Evolutionary conservation across 805 yeast species (phyloP), one percentile per base, ranked within the genome.

Genomic region (Metschnikowia continentalis): DNA sequence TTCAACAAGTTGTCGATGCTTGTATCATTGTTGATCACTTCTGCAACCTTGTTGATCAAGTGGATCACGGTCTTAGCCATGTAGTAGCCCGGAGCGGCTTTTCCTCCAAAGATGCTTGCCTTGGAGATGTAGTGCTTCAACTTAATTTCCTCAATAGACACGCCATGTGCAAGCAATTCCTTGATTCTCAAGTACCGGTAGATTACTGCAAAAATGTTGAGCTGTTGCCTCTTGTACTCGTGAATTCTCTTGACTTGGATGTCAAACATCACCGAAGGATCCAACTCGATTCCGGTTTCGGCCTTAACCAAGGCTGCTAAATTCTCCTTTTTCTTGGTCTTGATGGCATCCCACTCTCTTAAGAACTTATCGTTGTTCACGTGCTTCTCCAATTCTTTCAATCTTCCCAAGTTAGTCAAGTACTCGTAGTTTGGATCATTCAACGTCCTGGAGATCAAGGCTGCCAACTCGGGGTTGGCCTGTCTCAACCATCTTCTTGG

Each of bases 1-100:
- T 90, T 89, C 62, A 90, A 79, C 61, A 86, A 74, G 59, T 85
- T 86, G 35, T 79, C 88, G 63, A 89, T 77, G 30, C 85, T 91
- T 1, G 77, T 69, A 65, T 90, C 97, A 53, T 77, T 78, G 70
- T 90, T 90, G 55, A 90, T 82, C 46, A 89, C 92, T 5, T 81
- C 83, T 32, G 88, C 84, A 36, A 90, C 97, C 48, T 87, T 71
- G 67, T 88, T 90, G 64, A 90, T 80, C 68, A 90, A 77, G 69
- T 90, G 89, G 66, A 90, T 91, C 63, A 90, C 88, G 52, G 87
- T 80, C 71, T 90, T 90, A 53, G 97, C 97, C 83, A 90, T 88
- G 73, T 88, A 90, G 69, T 90, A 90, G 57, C 97, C 97, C n/a
- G 97, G 97, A 10, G 97, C 97, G 53, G 95, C 87, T 71, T 91